Conservation (phyloP, 2,329 filamentous ascomycete genomes). For the Neofusicoccum parvum region DNA sequence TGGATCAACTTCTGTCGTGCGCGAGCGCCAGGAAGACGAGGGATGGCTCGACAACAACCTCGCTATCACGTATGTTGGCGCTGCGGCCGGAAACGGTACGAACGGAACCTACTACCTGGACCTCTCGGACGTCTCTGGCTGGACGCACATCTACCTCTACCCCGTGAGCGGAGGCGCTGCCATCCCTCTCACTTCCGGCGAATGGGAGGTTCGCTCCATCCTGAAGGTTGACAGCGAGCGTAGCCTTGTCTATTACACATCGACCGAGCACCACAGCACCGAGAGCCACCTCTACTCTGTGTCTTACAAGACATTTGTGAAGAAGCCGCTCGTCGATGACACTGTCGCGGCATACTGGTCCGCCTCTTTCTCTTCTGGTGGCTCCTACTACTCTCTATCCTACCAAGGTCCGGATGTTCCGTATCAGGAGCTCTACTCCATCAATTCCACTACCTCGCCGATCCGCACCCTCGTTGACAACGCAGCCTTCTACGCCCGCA, state of each 20-base stretch:
- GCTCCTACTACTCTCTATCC: constrained; percentile 66
- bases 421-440: constrained; percentile 67
- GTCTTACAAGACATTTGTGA: constrained; percentile 57
- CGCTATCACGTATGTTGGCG: constrained; percentile 59
- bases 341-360: constrained; percentile 60
- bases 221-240: constrained; percentile 61
- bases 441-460: constrained; percentile 55
- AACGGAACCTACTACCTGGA: constrained; percentile 63
- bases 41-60: constrained; percentile 66
- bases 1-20: constrained; percentile 50
- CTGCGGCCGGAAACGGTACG: constrained; percentile 40
- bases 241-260: constrained; percentile 64
- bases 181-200: constrained; percentile 62
- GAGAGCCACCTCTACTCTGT: constrained; percentile 70
- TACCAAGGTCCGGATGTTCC: constrained; percentile 69
- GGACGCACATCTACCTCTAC: constrained; percentile 67
- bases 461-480: constrained; percentile 64
- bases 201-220: constrained; percentile 66
- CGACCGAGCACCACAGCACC: constrained; percentile 66
- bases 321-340: constrained; percentile 65
- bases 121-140: constrained; percentile 66
- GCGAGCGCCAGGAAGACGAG: constrained; percentile 59
- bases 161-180: constrained; percentile 58
- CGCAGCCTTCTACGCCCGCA: constrained; percentile 55
- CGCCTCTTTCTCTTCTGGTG: constrained; percentile 65